phyloP scores from a whole-genome alignment of 805 yeast genomes.

The Pichia californica region DNA sequence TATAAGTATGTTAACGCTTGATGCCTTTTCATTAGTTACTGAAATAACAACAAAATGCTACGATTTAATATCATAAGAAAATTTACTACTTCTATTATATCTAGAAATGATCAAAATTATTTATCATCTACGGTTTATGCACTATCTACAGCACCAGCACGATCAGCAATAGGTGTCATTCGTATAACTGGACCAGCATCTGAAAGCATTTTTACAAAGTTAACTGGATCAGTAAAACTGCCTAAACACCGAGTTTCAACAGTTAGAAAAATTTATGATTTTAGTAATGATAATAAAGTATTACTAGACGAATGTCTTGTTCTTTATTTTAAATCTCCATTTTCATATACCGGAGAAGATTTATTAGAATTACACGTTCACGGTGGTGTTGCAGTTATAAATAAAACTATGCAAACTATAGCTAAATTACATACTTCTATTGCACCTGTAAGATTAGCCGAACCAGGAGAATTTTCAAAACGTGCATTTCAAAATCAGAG shows the following conservation, averaged over 20 bases:
- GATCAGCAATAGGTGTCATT: slow-evolving; percentile 82
- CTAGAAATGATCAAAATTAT: not conserved
- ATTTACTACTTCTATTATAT: not conserved
- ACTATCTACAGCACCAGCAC: slow-evolving; percentile 72
- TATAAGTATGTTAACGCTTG: no score
- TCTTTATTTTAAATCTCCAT: slow-evolving; percentile 63
- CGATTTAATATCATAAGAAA: not conserved
- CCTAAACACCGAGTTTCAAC: slow-evolving; percentile 52
- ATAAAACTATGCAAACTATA: slow-evolving; percentile 61
- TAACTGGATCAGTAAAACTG: slow-evolving; percentile 35
- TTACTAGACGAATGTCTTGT: slow-evolving; percentile 75
- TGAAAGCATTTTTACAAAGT: slow-evolving; percentile 33
- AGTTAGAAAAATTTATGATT: slow-evolving; percentile 49
- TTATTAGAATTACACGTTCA: slow-evolving; percentile 83
- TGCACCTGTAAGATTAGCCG: slow-evolving; percentile 66
- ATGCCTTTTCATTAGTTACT: no score
- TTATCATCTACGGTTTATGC: slow-evolving; percentile 76
- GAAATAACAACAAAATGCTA: not conserved
- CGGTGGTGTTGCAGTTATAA: slow-evolving; percentile 85
- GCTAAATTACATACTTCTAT: slow-evolving; percentile 41
- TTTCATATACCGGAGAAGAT: slow-evolving; percentile 91
- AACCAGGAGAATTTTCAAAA: slow-evolving; percentile 85
- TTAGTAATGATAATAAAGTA: slow-evolving; percentile 15
- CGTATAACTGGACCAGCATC: slow-evolving; percentile 74
- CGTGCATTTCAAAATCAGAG: slow-evolving; percentile 82